Evolutionary conservation across 371 early-diverging fungal species (phyloP), one percentile per base, ranked within the genome.

Genomic region (Coemansia sp.): DNA sequence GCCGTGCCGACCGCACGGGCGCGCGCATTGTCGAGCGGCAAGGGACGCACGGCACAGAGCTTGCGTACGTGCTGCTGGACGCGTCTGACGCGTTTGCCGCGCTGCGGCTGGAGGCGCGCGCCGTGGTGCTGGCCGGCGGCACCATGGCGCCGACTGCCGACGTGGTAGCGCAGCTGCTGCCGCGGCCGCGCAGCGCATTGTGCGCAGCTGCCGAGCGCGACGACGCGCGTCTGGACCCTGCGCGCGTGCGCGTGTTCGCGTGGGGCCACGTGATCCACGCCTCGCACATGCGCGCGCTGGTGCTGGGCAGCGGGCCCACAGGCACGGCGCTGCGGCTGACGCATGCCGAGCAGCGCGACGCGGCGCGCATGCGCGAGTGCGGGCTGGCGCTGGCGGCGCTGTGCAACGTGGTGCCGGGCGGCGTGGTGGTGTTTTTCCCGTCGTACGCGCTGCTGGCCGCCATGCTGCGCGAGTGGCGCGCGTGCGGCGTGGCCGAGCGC

Each of bases 51-150:
- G 31, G 34, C 3, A 76, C 59, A 11, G 68, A 81, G 6, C 65
- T 90, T 12, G 87, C 87, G 67, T 90, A 88, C 52, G 83, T 96
- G 64, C 81, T 94, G 4, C 69, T 99, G 40, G 91, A 94, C 68
- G 94, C 98, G 5, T 85, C 92, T 1, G 85, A 90, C 49, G 84
- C 85, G 9, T 97, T 99, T 69, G 78, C 82, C 60, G 87, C 85
- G 4, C 79, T 97, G 36, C 87, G 94, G 1, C 78, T 84, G 16
- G 89, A 94, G 53, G 92, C 95, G 0, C 81, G 87, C 61, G 85
- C 92, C 41, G 83, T 98, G 0, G 77, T 99, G 7, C 76, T 99
- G 34, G 94, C 98, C 0, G 98, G 99, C 59, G 99, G 99, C 26
- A 97, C 99, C 0, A 93, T 99, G 94, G 89, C 90, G 62, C 98